Evolutionary conservation across 257 asterid species (phyloP).

Genomic region (Jaltomata sinuosa): DNA sequence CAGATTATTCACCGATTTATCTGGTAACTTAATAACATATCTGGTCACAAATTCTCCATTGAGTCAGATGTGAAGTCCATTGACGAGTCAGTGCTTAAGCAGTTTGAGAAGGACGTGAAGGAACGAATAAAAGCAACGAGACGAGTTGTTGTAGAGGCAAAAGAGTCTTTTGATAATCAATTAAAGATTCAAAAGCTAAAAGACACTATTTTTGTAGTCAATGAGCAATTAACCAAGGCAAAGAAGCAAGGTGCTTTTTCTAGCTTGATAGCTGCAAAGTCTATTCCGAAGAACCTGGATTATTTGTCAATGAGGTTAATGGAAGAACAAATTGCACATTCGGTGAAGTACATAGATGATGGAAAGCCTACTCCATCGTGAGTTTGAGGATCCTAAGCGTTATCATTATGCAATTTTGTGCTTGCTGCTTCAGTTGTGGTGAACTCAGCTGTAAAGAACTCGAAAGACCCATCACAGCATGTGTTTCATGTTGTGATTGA

Average conservation of each 20-base stretch:
- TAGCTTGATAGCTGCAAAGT: conserved; percentile 51
- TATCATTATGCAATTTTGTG: conserved; percentile 48
- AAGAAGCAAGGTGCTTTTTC: conserved; percentile 46
- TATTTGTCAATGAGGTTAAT: conserved; percentile 41
- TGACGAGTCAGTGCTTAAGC: conserved; percentile 25
- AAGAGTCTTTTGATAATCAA: conserved; percentile 43
- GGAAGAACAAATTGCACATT: conserved; percentile 34
- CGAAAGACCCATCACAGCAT: conserved; percentile 41
- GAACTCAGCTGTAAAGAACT: conserved; percentile 39
- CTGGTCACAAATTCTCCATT: conserved; percentile 19
- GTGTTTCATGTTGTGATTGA: conserved; percentile 53
- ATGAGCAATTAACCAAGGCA: conserved; percentile 35
- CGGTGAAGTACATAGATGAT: conserved; percentile 31
- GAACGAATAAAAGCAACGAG: conserved; percentile 33
- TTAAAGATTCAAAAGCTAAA: conserved; percentile 44
- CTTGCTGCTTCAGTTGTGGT: conserved; percentile 53
- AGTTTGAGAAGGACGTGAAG: conserved; percentile 44
- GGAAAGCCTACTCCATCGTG: conserved; percentile 30
- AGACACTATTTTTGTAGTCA: conserved; percentile 36
- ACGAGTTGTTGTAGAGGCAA: conserved; percentile 37
- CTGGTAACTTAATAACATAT: conserved; percentile 31
- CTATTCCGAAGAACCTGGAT: conserved; percentile 46
- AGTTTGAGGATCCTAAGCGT: conserved; percentile 36
- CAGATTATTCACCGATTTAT: conserved; percentile 30
- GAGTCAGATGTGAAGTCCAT: conserved; percentile 17